A percentile compares a stretch with the other conserved stretches of the same genome.
These are phyloP conservation scores for Gnaphalium uliginosum DNA, from an alignment of 129 eudicot species.

Conservation along the genomic window DNA sequence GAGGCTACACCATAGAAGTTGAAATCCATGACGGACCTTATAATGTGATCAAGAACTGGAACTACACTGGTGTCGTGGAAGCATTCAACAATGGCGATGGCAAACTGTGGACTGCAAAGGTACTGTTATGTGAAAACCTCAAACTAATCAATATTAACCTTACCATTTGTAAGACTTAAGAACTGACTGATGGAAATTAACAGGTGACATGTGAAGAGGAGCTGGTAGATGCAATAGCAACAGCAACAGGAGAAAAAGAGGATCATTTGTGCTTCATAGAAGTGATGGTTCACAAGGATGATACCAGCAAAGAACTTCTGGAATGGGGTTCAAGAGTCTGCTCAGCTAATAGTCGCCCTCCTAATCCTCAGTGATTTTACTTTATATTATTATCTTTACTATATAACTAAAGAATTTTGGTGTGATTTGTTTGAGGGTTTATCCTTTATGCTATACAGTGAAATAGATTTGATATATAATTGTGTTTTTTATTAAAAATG, in stretches of 20 bases:
- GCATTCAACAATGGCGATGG: constrained; percentile 50
- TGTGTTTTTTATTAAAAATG: neutral
- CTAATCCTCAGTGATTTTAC: constrained; percentile 49
- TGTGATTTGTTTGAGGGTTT: constrained; percentile 5
- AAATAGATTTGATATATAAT: constrained; percentile 11
- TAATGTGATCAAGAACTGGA: constrained; percentile 60
- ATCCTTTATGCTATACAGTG: constrained; percentile 7
- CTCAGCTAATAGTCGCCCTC: constrained; percentile 57
- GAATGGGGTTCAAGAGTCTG: constrained; percentile 67
- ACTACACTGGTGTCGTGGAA: constrained; percentile 54
- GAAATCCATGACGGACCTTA: constrained; percentile 63
- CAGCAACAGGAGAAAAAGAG: constrained; percentile 54
- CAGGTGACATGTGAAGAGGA: constrained; percentile 52
- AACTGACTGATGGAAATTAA: neutral
- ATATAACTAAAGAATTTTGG: constrained; percentile 10
- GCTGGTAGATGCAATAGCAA: constrained; percentile 47
- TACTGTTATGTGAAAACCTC: neutral
- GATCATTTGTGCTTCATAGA: constrained; percentile 60
- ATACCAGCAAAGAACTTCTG: constrained; percentile 59
- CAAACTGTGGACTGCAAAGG: constrained; percentile 52
- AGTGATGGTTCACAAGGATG: constrained; percentile 58
- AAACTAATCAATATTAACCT: neutral
- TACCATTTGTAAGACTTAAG: neutral
- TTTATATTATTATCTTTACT: neutral
- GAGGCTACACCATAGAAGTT: constrained; percentile 61